These are phyloP conservation scores for Pleurotus tuber-regium DNA, from an alignment of 768 basidiomycete genomes.

Conservation along the genomic window DNA sequence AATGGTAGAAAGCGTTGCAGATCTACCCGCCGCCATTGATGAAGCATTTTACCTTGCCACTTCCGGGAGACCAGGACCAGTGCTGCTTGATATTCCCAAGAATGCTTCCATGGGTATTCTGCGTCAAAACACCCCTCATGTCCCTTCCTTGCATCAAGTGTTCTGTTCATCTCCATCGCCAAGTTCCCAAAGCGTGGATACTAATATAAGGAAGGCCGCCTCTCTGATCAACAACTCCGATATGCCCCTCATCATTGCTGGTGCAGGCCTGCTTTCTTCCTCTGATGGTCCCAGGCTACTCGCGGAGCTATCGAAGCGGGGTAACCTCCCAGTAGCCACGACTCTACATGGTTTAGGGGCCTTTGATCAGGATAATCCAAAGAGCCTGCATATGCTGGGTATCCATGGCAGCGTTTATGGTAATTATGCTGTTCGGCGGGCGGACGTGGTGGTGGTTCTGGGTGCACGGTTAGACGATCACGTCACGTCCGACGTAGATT, in stretches of 20 bases:
- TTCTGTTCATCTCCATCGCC: conserved; percentile 71
- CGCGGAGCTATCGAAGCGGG: conserved; percentile 69
- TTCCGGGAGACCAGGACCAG: conserved; percentile 94
- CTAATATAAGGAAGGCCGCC: conserved; percentile 79
- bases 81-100: conserved; percentile 96
- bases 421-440: conserved; percentile 95
- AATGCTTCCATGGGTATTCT: conserved; percentile 94
- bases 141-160: conserved; percentile 70
- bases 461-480: conserved; percentile 98
- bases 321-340: conserved; percentile 96
- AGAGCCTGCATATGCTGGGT: conserved; percentile 94
- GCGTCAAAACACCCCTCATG: conserved; percentile 77
- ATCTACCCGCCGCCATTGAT: conserved; percentile 92
- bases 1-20: conserved; percentile 96
- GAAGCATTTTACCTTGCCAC: conserved; percentile 99
- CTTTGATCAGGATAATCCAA: conserved; percentile 87
- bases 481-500: conserved; percentile 86
- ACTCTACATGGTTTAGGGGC: conserved; percentile 95
- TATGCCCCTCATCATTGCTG: conserved; percentile 89
- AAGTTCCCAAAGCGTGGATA: conserved; percentile 52
- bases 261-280: conserved; percentile 84
- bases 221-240: conserved; percentile 89
- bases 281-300: conserved; percentile 81
- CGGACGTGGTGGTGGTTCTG: conserved; percentile 96
- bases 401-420: conserved; percentile 99